phyloP scores from a whole-genome alignment of 176 grass and related monocot genomes.

The Raddia guianensis region DNA sequence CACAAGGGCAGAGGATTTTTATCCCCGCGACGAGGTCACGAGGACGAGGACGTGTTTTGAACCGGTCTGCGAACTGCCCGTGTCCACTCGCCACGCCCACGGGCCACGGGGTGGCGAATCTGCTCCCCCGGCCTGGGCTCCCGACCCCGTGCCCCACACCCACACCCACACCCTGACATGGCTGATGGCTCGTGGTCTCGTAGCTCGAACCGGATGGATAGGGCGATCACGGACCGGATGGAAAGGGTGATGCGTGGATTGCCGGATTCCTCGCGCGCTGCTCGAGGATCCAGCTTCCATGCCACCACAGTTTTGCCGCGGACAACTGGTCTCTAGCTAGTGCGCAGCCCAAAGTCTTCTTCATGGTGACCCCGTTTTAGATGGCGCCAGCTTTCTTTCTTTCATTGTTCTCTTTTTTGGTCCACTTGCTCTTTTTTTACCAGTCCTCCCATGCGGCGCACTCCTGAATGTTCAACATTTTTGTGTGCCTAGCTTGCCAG shows the following conservation, averaged over 20 bases:
- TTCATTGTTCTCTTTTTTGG: neutral
- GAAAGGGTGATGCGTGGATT: neutral
- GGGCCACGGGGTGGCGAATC: neutral
- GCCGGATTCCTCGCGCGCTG: neutral
- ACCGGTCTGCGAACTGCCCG: neutral
- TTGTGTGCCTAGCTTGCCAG: too few species aligned
- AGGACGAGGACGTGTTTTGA: constrained; percentile 7
- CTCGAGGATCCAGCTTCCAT: constrained; percentile 15
- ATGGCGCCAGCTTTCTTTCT: neutral
- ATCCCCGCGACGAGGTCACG: neutral
- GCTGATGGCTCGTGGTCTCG: neutral
- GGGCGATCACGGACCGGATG: constrained; percentile 17
- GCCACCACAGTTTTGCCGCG: constrained; percentile 28
- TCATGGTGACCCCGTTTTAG: neutral
- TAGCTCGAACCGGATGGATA: neutral
- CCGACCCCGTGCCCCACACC: neutral
- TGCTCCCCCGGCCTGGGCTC: neutral
- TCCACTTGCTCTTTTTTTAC: neutral
- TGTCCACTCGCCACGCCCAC: too few species aligned
- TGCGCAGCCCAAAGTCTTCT: neutral
- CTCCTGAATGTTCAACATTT: neutral
- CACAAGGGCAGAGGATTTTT: too few species aligned
- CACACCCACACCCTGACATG: constrained; percentile 9
- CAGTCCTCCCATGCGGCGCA: neutral
- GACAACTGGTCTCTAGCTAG: constrained; percentile 47